Conservation (phyloP, 2,329 filamentous ascomycete species). For the Neonectria hederae region DNA sequence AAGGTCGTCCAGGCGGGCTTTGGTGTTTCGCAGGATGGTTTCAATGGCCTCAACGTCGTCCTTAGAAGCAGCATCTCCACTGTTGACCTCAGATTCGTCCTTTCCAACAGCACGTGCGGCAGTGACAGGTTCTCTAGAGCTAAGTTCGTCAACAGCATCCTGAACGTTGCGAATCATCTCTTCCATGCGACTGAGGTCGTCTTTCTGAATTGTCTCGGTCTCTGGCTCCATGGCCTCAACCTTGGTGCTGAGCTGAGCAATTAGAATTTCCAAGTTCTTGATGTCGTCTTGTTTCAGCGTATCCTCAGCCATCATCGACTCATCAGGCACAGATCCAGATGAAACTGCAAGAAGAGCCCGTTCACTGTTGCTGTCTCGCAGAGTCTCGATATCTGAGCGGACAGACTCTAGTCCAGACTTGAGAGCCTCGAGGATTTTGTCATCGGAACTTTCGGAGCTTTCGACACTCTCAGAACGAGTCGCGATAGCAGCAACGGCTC, state of each 20-base stretch:
- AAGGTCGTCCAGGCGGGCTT: conserved; percentile 83
- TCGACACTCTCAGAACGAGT: conserved; percentile 57
- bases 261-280: conserved; percentile 84
- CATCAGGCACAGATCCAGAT: conserved; percentile 34
- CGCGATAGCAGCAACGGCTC: conserved; percentile 52
- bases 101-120: conserved; percentile 28
- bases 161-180: conserved; percentile 61
- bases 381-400: conserved; percentile 76
- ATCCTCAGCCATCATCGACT: conserved; percentile 54
- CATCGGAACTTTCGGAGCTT: conserved; percentile 45
- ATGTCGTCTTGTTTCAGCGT: conserved; percentile 76
- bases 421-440: conserved; percentile 86
- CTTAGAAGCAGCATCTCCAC: conserved; percentile 57
- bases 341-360: conserved; percentile 57
- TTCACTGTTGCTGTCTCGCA: conserved; percentile 66
- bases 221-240: conserved; percentile 67
- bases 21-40: conserved; percentile 88
- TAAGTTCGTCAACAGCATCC: conserved; percentile 57
- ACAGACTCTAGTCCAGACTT: conserved; percentile 80
- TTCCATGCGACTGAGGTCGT: conserved; percentile 66
- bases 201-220: conserved; percentile 53
- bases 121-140: conserved; percentile 42
- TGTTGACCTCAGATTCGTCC: conserved; percentile 31
- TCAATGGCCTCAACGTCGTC: conserved; percentile 93
- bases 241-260: conserved; percentile 84